These are phyloP conservation scores for Cyberlindnera americana DNA, from an alignment of 805 yeast genomes.

Conservation along the genomic window DNA sequence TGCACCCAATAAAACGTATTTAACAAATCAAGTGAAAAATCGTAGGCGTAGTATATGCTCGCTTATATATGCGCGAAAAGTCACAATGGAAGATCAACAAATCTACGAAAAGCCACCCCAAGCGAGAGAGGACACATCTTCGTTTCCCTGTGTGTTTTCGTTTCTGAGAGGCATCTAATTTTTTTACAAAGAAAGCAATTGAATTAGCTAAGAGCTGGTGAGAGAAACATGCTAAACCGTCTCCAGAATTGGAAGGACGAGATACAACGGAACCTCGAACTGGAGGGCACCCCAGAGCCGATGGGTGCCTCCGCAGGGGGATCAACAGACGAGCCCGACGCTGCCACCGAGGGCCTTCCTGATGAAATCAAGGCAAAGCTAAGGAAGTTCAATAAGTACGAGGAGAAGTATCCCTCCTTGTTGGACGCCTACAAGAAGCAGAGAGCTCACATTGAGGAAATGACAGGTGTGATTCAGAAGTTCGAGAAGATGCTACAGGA, in stretches of 20 bases:
- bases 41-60: too few relatives aligned
- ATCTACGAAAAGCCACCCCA: too few relatives aligned
- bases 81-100: not conserved
- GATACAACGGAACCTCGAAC: conserved; percentile 40
- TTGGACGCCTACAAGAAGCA: conserved; percentile 83
- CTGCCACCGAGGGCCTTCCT: conserved; percentile 34
- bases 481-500: conserved; percentile 75
- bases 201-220: not conserved
- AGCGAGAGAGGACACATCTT: too few relatives aligned
- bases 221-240: conserved; percentile 9
- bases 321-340: not conserved
- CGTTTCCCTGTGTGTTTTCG: too few relatives aligned
- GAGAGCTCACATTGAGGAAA: conserved; percentile 43
- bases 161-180: too few relatives aligned
- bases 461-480: conserved; percentile 31
- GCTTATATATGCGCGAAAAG: not conserved
- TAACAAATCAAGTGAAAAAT: too few relatives aligned
- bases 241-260: conserved; percentile 56
- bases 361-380: conserved; percentile 57
- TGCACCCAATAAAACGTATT: too few relatives aligned
- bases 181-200: too few relatives aligned
- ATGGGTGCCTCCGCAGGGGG: not conserved
- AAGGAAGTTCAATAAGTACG: conserved; percentile 79
- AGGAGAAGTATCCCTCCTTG: conserved; percentile 82
- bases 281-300: conserved; percentile 15